Percentiles rank a stretch among this genome's conserved stretches.
phyloP scores from a whole-genome alignment of 495 filamentous ascomycete genomes.

The Glutinoglossum americanum region DNA sequence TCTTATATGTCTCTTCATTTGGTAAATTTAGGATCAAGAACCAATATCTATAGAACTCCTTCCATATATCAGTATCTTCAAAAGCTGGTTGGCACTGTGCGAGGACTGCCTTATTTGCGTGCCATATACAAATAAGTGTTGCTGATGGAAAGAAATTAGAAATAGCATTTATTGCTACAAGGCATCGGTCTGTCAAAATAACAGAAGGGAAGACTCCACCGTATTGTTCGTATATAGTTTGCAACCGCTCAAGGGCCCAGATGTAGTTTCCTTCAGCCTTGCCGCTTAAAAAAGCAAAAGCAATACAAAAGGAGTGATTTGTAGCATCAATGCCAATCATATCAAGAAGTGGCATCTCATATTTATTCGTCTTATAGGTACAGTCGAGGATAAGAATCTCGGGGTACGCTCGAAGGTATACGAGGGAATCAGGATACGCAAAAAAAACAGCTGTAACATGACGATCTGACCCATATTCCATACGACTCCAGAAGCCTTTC shows the following conservation, averaged over 20 bases:
- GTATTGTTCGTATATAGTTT: not conserved
- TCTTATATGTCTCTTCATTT: not conserved
- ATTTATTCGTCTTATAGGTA: not conserved
- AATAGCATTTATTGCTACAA: not conserved
- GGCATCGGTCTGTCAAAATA: not conserved
- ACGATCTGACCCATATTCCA: not conserved
- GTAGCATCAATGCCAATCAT: not conserved
- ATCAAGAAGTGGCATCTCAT: not conserved
- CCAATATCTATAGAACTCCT: not conserved
- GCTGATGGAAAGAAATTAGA: not conserved
- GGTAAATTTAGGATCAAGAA: not conserved
- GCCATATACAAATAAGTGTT: not conserved
- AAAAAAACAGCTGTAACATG: not conserved
- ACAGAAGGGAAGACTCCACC: not conserved
- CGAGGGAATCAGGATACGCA: not conserved
- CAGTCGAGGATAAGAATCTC: not conserved
- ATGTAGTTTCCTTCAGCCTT: not conserved
- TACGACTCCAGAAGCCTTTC: no score
- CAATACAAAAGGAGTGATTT: not conserved
- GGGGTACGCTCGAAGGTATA: not conserved
- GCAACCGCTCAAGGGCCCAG: not conserved
- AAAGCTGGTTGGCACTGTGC: not conserved
- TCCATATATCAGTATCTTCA: not conserved
- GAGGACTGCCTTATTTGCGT: not conserved
- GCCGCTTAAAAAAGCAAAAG: not conserved